phyloP scores from a whole-genome alignment of 169 alveolate genomes.

The Plasmodium malariae region DNA sequence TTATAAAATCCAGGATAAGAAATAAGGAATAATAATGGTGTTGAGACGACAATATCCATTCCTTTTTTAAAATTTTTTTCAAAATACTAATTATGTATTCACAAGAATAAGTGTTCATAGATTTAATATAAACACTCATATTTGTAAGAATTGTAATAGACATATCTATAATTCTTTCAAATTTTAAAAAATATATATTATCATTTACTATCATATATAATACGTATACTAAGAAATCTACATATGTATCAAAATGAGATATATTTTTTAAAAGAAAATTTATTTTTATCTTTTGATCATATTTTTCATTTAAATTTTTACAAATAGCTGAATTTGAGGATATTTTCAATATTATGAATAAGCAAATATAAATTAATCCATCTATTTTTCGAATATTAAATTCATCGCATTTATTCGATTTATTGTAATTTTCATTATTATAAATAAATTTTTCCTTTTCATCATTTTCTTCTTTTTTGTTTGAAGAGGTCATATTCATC shows the following conservation, averaged over 20 bases:
- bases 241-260: constrained; percentile 48
- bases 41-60: constrained; percentile 71
- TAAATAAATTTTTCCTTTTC: constrained; percentile 2
- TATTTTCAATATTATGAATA: constrained; percentile 57
- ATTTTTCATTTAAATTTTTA: constrained; percentile 65
- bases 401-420: constrained; percentile 43
- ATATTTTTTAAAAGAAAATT: constrained; percentile 34
- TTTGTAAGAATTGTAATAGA: constrained; percentile 65
- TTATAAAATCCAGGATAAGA: constrained; percentile 70
- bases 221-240: constrained; percentile 50
- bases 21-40: constrained; percentile 58
- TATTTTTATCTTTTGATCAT: constrained; percentile 52
- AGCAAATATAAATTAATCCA: constrained; percentile 66
- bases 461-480: not conserved
- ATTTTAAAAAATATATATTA: constrained; percentile 57
- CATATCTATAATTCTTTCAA: constrained; percentile 74
- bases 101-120: constrained; percentile 63
- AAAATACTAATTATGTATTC: constrained; percentile 65
- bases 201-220: constrained; percentile 47
- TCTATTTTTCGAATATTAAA: constrained; percentile 65
- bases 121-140: constrained; percentile 70
- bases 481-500: not conserved
- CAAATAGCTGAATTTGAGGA: constrained; percentile 54
- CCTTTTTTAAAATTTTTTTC: constrained; percentile 72
- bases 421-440: constrained; percentile 37